A percentile compares a stretch with the other conserved stretches of the same genome.
Evolutionary conservation across 2,329 filamentous ascomycete genomes (phyloP).

Genomic region (Exophiala dermatitidis): DNA sequence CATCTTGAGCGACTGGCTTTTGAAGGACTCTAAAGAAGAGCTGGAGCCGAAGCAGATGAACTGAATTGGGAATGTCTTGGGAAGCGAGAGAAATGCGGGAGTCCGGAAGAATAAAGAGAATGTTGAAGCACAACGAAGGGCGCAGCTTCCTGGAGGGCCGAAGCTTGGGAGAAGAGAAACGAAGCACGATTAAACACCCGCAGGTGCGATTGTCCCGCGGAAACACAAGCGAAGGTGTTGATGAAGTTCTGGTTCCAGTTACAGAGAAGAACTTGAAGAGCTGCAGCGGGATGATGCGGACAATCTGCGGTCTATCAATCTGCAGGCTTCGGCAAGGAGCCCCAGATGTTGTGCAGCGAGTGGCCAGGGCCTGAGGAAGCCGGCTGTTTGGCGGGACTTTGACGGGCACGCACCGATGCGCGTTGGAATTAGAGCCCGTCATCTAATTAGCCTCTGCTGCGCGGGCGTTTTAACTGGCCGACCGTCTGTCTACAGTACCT

Average conservation of each 20-base stretch:
- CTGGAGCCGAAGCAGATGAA: slow-evolving; percentile 3
- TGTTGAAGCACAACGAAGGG: slow-evolving; percentile 7
- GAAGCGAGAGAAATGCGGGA: slow-evolving; percentile 7
- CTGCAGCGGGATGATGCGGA: not conserved
- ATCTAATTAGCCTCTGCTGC: not conserved
- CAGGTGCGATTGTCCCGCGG: slow-evolving; percentile 12
- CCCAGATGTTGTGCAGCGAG: not conserved
- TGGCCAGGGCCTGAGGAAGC: not conserved
- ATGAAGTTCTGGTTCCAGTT: not conserved
- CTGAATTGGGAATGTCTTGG: not conserved
- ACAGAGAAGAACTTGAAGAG: not conserved
- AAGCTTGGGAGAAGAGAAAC: slow-evolving; percentile 6
- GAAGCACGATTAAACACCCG: slow-evolving; percentile 11
- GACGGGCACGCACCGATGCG: too few species aligned
- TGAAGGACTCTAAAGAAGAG: slow-evolving; percentile 2
- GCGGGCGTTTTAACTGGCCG: not conserved
- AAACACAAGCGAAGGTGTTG: slow-evolving; percentile 10
- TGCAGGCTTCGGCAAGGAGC: not conserved
- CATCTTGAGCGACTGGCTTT: slow-evolving; percentile 11
- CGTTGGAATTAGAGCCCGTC: too few species aligned
- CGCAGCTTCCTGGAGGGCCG: slow-evolving; percentile 9
- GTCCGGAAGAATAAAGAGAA: not conserved
- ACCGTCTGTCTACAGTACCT: not conserved
- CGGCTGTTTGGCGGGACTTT: too few species aligned
- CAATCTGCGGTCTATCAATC: slow-evolving; percentile 10